Evolutionary conservation across 257 asterid species (phyloP), one percentile per base, ranked within the genome.

Genomic region (Nicotiana otophora): DNA sequence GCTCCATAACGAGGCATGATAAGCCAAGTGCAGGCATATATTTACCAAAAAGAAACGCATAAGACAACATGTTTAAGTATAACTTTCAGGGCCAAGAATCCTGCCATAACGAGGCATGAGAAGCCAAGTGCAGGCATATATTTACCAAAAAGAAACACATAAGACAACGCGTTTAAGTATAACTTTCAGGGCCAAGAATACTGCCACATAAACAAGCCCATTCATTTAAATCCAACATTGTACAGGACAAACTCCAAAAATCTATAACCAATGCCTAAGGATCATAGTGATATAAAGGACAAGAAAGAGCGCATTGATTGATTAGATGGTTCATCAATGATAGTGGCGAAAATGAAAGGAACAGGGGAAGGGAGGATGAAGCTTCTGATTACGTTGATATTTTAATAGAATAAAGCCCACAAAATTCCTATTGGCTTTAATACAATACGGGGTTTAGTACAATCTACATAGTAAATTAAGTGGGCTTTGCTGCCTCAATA

Each of bases 311-410:
- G 30, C 17, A 75, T 15, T 28, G 64, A 51, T 48, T 51, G 17
- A 51, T 39, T 75, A 26, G 63, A 75, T 51, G 46, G 80, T 75
- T 51, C 80, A 75, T 51, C 80, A 75, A 75, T 75, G 78, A 72
- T 46, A 46, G 23, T 46, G 78, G 60, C 28, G 80, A 54, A 14
- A 72, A 31, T 12, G 60, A 42, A 72, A 8, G 78, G 58, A 72
- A 72, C 60, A 46, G 12, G 20, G 20, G 58, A 46, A 72, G 1
- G 26, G 63, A 75, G 4, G 16, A 75, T 75, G 63, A 51, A 26
- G 28, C 63, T 15, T 75, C 80, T 51, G 63, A 26, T 4, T 72
- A 46, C 1, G 0, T 46, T 26, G n/a, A 75, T 48, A 15, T 48
- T 75, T 74, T 74, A 26, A 74, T 15, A 74, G 62, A 75, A 75